Conservation (phyloP, 805 yeast species). For the Zygosaccharomyces gambellarensis region DNA sequence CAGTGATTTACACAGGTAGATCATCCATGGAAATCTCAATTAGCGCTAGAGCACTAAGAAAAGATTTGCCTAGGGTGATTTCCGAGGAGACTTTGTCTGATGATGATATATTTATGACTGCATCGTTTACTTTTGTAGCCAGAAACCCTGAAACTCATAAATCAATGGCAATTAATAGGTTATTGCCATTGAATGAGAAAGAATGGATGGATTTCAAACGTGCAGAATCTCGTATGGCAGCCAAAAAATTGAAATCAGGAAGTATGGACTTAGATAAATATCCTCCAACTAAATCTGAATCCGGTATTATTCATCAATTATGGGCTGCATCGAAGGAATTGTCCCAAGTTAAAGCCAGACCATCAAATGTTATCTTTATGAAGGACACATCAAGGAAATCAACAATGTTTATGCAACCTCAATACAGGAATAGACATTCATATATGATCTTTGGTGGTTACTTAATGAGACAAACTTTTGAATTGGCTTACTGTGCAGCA, state of each 20-base stretch:
- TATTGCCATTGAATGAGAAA: constrained; percentile 66
- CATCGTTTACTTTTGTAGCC: constrained; percentile 93
- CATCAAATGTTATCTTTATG: constrained; percentile 59
- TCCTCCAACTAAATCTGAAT: constrained; percentile 75
- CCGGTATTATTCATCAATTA: constrained; percentile 67
- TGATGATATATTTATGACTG: constrained; percentile 73
- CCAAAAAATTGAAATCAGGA: constrained; percentile 74
- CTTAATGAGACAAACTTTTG: constrained; percentile 85
- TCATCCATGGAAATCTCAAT: constrained; percentile 95
- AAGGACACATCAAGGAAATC: constrained; percentile 65
- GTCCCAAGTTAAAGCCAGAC: constrained; percentile 34
- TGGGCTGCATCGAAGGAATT: constrained; percentile 53
- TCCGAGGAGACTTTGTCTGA: constrained; percentile 51
- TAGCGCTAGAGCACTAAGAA: constrained; percentile 74
- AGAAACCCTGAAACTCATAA: constrained; percentile 89
- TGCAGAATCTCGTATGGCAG: constrained; percentile 85
- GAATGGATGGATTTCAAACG: constrained; percentile 83
- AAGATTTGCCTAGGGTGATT: constrained; percentile 47
- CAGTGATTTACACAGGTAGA: constrained; percentile 90
- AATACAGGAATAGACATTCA: constrained; percentile 89
- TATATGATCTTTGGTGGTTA: constrained; percentile 96
- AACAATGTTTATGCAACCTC: constrained; percentile 92
- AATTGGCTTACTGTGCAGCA: constrained; percentile 87
- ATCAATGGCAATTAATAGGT: constrained; percentile 77
- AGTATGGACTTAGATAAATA: constrained; percentile 53